These are phyloP conservation scores for Rhodotorula sphaerocarpa DNA, from an alignment of 768 basidiomycete species.

Conservation along the genomic window DNA sequence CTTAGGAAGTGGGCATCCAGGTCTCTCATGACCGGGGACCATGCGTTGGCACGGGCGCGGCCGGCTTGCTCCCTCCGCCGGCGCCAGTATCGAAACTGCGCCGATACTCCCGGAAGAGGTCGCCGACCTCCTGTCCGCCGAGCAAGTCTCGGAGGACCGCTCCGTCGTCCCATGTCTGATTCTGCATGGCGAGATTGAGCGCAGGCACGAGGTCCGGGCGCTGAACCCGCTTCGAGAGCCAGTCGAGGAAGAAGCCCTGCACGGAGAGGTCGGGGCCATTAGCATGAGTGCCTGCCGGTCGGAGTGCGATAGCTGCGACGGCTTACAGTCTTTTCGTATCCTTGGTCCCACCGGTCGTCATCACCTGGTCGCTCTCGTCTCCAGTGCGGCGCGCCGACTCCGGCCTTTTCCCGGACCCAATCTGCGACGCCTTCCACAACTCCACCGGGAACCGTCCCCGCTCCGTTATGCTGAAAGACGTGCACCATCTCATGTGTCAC, in stretches of 20 bases:
- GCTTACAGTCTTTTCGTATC: conserved; percentile 57
- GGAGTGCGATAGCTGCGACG: rapidly evolving
- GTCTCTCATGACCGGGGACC: neutral
- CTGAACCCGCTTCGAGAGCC: conserved; percentile 50
- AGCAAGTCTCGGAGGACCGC: conserved; percentile 50
- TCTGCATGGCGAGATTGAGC: conserved; percentile 55
- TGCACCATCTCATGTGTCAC: conserved; percentile 70
- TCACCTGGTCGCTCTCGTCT: conserved; percentile 42
- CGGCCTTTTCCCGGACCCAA: conserved; percentile 59
- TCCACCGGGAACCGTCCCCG: conserved; percentile 57
- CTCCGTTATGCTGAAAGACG: conserved; percentile 63
- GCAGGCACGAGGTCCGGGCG: conserved; percentile 50
- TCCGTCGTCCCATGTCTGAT: conserved; percentile 49
- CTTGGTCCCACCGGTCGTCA: conserved; percentile 58
- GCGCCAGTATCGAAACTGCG: neutral
- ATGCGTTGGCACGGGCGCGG: conserved; percentile 25
- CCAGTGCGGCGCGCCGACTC: conserved; percentile 65
- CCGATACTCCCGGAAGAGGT: conserved; percentile 56
- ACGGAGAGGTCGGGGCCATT: neutral
- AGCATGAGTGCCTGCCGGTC: too few relatives aligned
- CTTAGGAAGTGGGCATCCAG: neutral
- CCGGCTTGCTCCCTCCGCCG: neutral
- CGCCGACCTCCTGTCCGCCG: conserved; percentile 51
- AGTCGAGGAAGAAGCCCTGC: conserved; percentile 61
- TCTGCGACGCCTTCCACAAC: conserved; percentile 74